These are phyloP conservation scores for Dimocarpus longan DNA, from an alignment of 345 rosid genomes.

Conservation along the genomic window DNA sequence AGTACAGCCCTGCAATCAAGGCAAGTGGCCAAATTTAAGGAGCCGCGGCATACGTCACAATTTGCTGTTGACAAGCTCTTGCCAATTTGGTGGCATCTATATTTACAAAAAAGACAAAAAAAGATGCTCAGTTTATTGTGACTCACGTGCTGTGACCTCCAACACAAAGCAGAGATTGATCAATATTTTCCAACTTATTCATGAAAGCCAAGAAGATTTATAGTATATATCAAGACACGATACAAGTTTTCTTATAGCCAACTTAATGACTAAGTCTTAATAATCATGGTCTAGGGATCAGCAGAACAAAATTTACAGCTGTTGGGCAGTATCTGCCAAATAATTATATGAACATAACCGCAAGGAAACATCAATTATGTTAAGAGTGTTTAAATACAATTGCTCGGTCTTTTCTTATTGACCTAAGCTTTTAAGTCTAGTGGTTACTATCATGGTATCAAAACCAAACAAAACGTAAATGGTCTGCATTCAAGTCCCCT, in stretches of 20 bases:
- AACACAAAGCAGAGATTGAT: not conserved
- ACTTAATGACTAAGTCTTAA: not conserved
- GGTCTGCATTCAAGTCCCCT: not conserved
- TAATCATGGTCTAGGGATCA: not conserved
- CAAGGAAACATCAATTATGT: not conserved
- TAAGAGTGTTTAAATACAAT: too few relatives aligned
- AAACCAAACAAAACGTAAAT: too few relatives aligned
- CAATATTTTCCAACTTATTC: not conserved
- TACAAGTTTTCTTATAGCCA: not conserved
- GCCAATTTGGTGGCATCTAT: constrained; percentile 67
- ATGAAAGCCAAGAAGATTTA: not conserved
- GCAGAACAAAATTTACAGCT: not conserved
- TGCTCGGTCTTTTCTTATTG: not conserved
- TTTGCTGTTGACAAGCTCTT: constrained; percentile 44
- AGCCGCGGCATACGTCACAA: constrained; percentile 56
- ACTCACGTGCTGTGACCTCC: not conserved
- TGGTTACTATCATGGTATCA: not conserved
- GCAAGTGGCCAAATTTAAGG: constrained; percentile 62
- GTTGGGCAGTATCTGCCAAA: not conserved
- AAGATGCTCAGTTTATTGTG: not conserved
- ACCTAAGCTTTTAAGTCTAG: not conserved
- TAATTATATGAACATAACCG: not conserved
- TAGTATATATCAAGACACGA: not conserved
- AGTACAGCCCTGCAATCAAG: constrained; percentile 55
- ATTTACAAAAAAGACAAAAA: constrained; percentile 19